Evolutionary conservation across 306 rosid genomes (phyloP).

Genomic region (Nissolia schottii): DNA sequence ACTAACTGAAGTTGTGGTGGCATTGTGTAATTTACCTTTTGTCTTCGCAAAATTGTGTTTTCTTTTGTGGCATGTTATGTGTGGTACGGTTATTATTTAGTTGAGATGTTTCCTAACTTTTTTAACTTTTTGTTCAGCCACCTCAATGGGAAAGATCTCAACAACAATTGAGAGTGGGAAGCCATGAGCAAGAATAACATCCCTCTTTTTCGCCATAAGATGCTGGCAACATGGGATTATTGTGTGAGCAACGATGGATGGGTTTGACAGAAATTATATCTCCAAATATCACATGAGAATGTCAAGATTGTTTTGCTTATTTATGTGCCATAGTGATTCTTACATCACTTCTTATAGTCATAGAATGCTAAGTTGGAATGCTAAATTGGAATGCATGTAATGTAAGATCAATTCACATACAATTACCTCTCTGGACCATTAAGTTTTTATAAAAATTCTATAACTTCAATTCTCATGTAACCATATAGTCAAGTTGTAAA

Average conservation of each 20-base stretch:
- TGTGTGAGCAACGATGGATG: slow-evolving; percentile 44
- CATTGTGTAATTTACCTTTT: background rate
- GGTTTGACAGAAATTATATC: slow-evolving; percentile 47
- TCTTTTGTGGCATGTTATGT: background rate
- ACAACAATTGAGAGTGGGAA: slow-evolving; percentile 79
- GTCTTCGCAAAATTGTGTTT: slow-evolving; percentile 5
- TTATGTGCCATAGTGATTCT: slow-evolving; percentile 36
- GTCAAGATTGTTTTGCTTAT: slow-evolving; percentile 48
- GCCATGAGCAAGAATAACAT: slow-evolving; percentile 42
- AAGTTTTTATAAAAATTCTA: too few relatives aligned
- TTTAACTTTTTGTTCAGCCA: slow-evolving; percentile 51
- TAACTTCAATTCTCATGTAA: too few relatives aligned
- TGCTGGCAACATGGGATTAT: slow-evolving; percentile 41
- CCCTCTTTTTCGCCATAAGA: slow-evolving; percentile 42
- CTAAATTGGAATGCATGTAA: too few relatives aligned
- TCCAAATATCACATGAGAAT: slow-evolving; percentile 48
- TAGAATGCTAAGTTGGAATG: too few relatives aligned
- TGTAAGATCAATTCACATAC: too few relatives aligned
- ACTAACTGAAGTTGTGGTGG: background rate
- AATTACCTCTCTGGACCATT: too few relatives aligned
- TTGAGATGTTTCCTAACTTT: background rate
- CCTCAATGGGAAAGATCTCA: slow-evolving; percentile 85
- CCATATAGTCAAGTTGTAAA: too few relatives aligned
- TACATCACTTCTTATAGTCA: slow-evolving; percentile 34
- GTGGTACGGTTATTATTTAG: background rate